Conservation (phyloP, 176 grass and related monocot species). For the Neostapfia colusana region DNA sequence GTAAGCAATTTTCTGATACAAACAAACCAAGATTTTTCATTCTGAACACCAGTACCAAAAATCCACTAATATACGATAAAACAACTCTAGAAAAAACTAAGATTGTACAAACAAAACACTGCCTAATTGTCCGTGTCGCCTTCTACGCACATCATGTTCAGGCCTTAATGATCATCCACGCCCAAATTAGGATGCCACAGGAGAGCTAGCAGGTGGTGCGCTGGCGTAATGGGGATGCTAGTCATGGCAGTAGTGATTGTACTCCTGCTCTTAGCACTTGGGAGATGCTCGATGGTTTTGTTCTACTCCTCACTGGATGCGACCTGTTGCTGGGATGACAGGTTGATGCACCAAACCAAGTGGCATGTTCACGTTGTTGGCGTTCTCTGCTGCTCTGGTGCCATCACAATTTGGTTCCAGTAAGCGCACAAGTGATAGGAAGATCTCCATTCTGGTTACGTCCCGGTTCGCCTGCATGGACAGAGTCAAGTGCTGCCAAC, state of each 20-base stretch:
- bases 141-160: not conserved
- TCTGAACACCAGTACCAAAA: constrained; percentile 28
- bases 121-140: constrained; percentile 9
- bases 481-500: not conserved
- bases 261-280: constrained; percentile 76
- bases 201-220: constrained; percentile 35
- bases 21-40: constrained; percentile 40
- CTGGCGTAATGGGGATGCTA: constrained; percentile 58
- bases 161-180: constrained; percentile 15
- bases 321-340: constrained; percentile 67
- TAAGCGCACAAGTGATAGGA: constrained; percentile 64
- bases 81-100: constrained; percentile 33
- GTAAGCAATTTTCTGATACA: no score
- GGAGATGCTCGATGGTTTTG: constrained; percentile 12
- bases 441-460: constrained; percentile 77
- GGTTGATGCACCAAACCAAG: constrained; percentile 55
- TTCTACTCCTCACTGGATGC: constrained; percentile 42
- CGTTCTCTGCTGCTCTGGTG: constrained; percentile 33
- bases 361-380: constrained; percentile 48
- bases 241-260: constrained; percentile 67
- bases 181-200: constrained; percentile 14
- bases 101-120: constrained; percentile 46
- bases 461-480: constrained; percentile 71
- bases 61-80: constrained; percentile 37
- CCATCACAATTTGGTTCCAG: constrained; percentile 52